phyloP scores from a whole-genome alignment of 345 rosid species.

The Orychophragmus violaceus region DNA sequence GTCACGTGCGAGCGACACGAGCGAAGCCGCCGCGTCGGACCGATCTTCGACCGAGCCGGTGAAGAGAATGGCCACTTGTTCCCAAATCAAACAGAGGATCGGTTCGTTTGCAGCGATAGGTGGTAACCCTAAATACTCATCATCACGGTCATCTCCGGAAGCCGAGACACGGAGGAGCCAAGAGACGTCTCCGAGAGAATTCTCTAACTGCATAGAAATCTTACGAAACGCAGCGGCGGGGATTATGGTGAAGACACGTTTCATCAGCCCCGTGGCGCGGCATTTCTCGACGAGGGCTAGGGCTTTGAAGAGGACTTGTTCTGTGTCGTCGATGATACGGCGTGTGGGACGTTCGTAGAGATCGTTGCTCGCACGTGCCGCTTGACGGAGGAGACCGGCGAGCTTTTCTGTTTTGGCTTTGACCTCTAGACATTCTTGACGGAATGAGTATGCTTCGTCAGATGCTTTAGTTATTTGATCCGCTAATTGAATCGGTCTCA shows the following conservation, averaged over 20 bases:
- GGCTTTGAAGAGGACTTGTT: conserved; percentile 68
- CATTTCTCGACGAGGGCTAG: conserved; percentile 55
- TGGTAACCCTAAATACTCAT: conserved; percentile 65
- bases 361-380: conserved; percentile 69
- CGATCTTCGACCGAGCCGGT: conserved; percentile 58
- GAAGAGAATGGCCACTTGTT: conserved; percentile 65
- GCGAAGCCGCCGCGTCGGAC: conserved; percentile 69
- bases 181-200: conserved; percentile 70
- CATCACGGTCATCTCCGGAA: conserved; percentile 46
- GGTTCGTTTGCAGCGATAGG: conserved; percentile 91
- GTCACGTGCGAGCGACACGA: conserved; percentile 77
- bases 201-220: conserved; percentile 60
- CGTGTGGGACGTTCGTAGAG: conserved; percentile 75
- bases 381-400: conserved; percentile 61
- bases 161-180: conserved; percentile 77
- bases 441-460: conserved; percentile 67
- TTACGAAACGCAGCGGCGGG: conserved; percentile 77
- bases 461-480: conserved; percentile 59
- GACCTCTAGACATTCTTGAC: conserved; percentile 63
- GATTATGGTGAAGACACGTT: conserved; percentile 67
- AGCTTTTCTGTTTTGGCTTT: conserved; percentile 69
- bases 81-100: conserved; percentile 78
- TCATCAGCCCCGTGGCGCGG: conserved; percentile 57
- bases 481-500: conserved; percentile 67
- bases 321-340: conserved; percentile 68